Evolutionary conservation across 2,329 filamentous ascomycete genomes (phyloP), one percentile per base, ranked within the genome.

Genomic region (Paracorniculantispora psalliotae): DNA sequence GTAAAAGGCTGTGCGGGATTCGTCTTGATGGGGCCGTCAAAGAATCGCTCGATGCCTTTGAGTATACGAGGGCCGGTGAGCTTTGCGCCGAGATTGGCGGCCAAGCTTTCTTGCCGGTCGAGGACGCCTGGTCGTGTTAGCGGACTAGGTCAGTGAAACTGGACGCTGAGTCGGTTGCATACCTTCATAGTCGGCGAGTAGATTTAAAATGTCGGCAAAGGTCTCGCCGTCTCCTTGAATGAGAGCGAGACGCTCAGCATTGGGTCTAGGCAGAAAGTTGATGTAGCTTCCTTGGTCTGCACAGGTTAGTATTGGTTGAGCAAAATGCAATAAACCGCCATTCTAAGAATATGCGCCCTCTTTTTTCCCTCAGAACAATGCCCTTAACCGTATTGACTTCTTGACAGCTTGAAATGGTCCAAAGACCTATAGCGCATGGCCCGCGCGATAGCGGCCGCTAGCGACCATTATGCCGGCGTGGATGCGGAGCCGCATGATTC

Each of bases 51-150:
- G 70, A 96, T 91, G 44, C 90, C 88, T 73, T 92, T 92, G 67
- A 96, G 84, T 62, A 96, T 76, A 54, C 92, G 90, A 25, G 91
- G 90, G 0, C 89, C 91, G 1, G 92, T 84, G 19, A 92, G 87
- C 65, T 91, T 89, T 58, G 90, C 91, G 66, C 91, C 91, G 26
- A 96, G 80, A 67, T 91, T 93, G 60, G 89, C 88, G 49, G 91
- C 92, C 66, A 96, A 84, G 71, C 89, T 93, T 75, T 96, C 91
- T 71, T 93, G 90, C 58, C 90, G 85, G 67, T 90, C 89, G 55
- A 96, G 78, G 17, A 94, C 90, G 63, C 87, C 91, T 81, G 61
- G 6, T 26, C 41, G n/a, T 41, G 57, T 55, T 23, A 50, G 60
- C 56, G 49, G 30, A 61, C 58, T 65, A 61, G 61, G 62, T 65